These are phyloP conservation scores for Podila minutissima DNA, from an alignment of 192 early-diverging fungal species.

Conservation along the genomic window DNA sequence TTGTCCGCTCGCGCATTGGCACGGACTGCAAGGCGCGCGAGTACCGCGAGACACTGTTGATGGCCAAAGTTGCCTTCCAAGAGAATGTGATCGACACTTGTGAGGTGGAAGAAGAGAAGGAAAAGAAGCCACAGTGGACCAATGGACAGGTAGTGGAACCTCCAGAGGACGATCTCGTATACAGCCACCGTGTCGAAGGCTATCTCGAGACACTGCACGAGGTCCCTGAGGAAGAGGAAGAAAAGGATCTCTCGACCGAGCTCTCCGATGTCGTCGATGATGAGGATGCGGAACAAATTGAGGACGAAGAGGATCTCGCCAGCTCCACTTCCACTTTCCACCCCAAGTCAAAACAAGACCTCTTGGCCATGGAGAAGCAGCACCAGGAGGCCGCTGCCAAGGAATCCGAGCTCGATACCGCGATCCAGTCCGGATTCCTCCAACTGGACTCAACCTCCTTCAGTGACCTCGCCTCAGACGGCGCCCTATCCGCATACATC, in stretches of 20 bases:
- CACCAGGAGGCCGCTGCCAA: conserved; percentile 2
- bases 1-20: conserved; percentile 32
- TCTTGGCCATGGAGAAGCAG: conserved; percentile 15
- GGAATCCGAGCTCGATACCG: neutral
- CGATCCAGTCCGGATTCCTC: neutral
- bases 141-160: neutral
- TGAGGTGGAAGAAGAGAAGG: conserved; percentile 5
- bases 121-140: neutral
- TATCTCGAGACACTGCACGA: neutral
- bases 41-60: conserved; percentile 17
- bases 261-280: conserved; percentile 2
- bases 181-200: neutral
- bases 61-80: conserved; percentile 31
- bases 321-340: conserved; percentile 29
- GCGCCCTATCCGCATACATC: conserved; percentile 1
- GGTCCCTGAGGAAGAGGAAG: neutral
- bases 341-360: conserved; percentile 16
- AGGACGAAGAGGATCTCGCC: neutral
- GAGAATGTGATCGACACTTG: neutral
- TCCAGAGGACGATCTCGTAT: neutral
- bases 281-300: neutral
- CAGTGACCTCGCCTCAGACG: neutral
- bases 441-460: conserved; percentile 6
- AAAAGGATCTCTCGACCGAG: neutral
- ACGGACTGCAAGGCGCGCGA: conserved; percentile 29